Evolutionary conservation across 2,329 filamentous ascomycete genomes (phyloP).

Genomic region (Aspergillus proliferans): DNA sequence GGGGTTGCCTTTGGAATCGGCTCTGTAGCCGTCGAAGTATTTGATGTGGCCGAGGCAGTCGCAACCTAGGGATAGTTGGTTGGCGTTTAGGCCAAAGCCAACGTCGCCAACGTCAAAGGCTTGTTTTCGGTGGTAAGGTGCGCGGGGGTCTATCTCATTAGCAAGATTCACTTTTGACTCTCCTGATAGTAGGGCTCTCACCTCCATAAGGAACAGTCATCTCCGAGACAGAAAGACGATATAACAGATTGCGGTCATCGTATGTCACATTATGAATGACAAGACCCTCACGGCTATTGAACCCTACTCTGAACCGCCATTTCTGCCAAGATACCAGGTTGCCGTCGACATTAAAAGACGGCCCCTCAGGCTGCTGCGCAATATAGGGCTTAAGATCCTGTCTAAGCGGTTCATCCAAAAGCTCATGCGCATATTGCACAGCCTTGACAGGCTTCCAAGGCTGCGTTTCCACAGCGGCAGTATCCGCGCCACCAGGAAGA

Average conservation of each 20-base stretch:
- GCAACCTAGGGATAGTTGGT: slow-evolving; percentile 63
- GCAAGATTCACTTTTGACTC: neutral
- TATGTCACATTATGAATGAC: slow-evolving; percentile 62
- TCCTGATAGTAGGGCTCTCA: slow-evolving; percentile 6
- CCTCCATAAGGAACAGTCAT: slow-evolving; percentile 52
- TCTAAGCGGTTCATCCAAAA: slow-evolving; percentile 55
- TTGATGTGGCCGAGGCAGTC: slow-evolving; percentile 66
- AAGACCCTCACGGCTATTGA: slow-evolving; percentile 60
- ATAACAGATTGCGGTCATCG: slow-evolving; percentile 59
- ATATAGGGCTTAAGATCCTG: slow-evolving; percentile 60
- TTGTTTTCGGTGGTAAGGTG: slow-evolving; percentile 63
- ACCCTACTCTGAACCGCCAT: slow-evolving; percentile 56
- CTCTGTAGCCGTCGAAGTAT: slow-evolving; percentile 56
- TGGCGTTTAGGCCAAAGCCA: slow-evolving; percentile 61
- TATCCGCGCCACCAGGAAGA: slow-evolving; percentile 61
- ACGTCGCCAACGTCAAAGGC: slow-evolving; percentile 66
- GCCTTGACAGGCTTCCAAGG: slow-evolving; percentile 52
- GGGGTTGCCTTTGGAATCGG: slow-evolving; percentile 55
- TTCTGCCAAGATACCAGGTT: slow-evolving; percentile 60
- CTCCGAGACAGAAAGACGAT: slow-evolving; percentile 59
- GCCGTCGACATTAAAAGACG: slow-evolving; percentile 55
- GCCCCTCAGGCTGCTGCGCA: slow-evolving; percentile 59
- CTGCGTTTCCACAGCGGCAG: slow-evolving; percentile 49
- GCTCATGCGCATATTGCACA: slow-evolving; percentile 55
- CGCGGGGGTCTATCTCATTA: slow-evolving; percentile 54